Evolutionary conservation across 2,329 filamentous ascomycete species (phyloP).

Genomic region (Fusarium denticulatum): DNA sequence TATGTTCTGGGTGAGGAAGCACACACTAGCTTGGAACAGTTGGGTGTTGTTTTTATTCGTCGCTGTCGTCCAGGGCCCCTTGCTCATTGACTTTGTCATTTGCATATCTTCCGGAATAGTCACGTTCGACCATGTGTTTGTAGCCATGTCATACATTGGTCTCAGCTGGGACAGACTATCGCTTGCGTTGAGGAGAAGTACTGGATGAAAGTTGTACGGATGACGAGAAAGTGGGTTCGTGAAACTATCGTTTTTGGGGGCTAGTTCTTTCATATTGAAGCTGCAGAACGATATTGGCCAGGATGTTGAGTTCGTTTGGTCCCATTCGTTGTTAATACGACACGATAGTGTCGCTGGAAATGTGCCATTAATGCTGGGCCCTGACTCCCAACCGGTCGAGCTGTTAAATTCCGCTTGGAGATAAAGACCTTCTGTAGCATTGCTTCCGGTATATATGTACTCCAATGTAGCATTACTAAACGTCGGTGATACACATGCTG

Average conservation of each 20-base stretch:
- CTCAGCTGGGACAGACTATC: neutral
- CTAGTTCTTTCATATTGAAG: neutral
- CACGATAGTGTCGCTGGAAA: neutral
- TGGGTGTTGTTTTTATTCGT: neutral
- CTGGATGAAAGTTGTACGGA: neutral
- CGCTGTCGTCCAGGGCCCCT: neutral
- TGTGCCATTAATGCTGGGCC: neutral
- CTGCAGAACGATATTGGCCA: slow-evolving; percentile 9
- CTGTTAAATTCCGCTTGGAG: neutral
- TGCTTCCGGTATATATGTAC: neutral
- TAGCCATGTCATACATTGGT: neutral
- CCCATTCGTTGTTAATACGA: neutral
- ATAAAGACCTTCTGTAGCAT: neutral
- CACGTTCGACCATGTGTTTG: accelerated
- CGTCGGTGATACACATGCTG: neutral
- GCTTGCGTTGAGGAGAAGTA: slow-evolving; percentile 3
- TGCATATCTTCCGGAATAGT: neutral
- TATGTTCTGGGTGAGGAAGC: neutral
- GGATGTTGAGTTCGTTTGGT: accelerated
- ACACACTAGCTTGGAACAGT: neutral
- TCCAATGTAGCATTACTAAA: accelerated
- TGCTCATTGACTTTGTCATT: neutral
- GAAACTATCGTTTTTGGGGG: neutral
- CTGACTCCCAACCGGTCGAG: neutral
- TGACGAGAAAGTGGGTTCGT: neutral